A percentile compares a stretch with the other conserved stretches of the same genome.
These are phyloP conservation scores for Craterostigma plantagineum DNA, from an alignment of 257 asterid species.

Conservation along the genomic window DNA sequence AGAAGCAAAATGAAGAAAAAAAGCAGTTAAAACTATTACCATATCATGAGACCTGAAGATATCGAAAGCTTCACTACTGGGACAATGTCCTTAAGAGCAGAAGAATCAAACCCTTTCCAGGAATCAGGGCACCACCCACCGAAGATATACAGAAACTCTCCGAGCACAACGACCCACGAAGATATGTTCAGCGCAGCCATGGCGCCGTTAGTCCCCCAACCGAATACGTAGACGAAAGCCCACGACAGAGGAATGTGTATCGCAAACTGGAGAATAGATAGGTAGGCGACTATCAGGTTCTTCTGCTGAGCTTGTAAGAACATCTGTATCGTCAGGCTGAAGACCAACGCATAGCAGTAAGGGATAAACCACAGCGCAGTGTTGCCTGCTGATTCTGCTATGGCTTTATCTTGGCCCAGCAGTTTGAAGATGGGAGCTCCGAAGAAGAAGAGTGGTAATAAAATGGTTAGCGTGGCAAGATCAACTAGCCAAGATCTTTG, in stretches of 20 bases:
- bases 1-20: too few species aligned
- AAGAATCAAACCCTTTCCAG: constrained; percentile 37
- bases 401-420: constrained; percentile 31
- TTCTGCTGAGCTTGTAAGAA: constrained; percentile 54
- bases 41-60: constrained; percentile 48
- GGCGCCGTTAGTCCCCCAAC: constrained; percentile 38
- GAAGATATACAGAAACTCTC: constrained; percentile 37
- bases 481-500: constrained; percentile 70
- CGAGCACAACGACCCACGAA: constrained; percentile 33
- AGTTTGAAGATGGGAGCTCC: constrained; percentile 28
- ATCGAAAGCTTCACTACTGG: constrained; percentile 51
- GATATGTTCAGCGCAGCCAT: constrained; percentile 42
- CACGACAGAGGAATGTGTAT: constrained; percentile 44
- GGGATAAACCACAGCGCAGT: constrained; percentile 48
- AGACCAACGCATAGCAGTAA: constrained; percentile 23
- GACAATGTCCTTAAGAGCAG: constrained; percentile 28
- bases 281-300: constrained; percentile 35
- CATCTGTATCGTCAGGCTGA: constrained; percentile 46
- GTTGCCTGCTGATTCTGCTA: constrained; percentile 32
- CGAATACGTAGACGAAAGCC: constrained; percentile 23
- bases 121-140: constrained; percentile 63
- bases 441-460: constrained; percentile 45
- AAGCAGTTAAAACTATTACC: constrained; percentile 18
- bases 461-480: constrained; percentile 22
- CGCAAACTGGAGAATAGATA: constrained; percentile 19